A percentile compares a stretch with the other conserved stretches of the same genome.
These are phyloP conservation scores for Fusarium begoniae DNA, from an alignment of 2,329 filamentous ascomycete genomes.

Conservation along the genomic window DNA sequence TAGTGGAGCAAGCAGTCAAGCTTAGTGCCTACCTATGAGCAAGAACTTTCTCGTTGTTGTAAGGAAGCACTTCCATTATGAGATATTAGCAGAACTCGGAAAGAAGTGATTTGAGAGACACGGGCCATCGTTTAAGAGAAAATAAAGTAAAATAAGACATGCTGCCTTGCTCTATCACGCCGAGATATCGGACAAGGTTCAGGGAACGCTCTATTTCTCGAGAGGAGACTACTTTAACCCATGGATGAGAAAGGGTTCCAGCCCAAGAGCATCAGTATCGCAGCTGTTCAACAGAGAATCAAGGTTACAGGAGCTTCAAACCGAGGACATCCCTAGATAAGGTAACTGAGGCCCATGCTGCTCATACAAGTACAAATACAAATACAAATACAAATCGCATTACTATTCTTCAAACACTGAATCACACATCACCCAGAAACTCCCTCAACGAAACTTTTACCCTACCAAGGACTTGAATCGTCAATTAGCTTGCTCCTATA, in stretches of 20 bases:
- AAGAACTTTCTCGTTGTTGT: neutral
- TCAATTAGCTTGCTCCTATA: conserved; percentile 31
- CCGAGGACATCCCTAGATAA: neutral
- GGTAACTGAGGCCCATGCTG: neutral
- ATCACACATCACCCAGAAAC: neutral
- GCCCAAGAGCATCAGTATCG: neutral
- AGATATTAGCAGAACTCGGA: neutral
- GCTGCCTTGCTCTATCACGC: neutral
- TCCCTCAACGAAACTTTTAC: conserved; percentile 19
- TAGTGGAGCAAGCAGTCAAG: neutral
- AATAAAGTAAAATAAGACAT: too few relatives aligned
- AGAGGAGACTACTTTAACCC: neutral
- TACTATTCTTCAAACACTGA: neutral
- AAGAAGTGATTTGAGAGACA: neutral
- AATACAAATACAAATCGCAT: neutral
- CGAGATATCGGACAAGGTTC: neutral
- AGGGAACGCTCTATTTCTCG: neutral
- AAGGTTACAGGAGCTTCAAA: neutral
- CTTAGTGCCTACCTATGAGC: neutral
- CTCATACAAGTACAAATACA: neutral
- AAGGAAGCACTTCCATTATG: neutral
- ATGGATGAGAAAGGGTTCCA: neutral
- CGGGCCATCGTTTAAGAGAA: too few relatives aligned
- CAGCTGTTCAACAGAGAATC: neutral
- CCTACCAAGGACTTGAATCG: conserved; percentile 8